Evolutionary conservation across 2,329 filamentous ascomycete genomes (phyloP).

Genomic region (Neopestalotiopsis sp.): DNA sequence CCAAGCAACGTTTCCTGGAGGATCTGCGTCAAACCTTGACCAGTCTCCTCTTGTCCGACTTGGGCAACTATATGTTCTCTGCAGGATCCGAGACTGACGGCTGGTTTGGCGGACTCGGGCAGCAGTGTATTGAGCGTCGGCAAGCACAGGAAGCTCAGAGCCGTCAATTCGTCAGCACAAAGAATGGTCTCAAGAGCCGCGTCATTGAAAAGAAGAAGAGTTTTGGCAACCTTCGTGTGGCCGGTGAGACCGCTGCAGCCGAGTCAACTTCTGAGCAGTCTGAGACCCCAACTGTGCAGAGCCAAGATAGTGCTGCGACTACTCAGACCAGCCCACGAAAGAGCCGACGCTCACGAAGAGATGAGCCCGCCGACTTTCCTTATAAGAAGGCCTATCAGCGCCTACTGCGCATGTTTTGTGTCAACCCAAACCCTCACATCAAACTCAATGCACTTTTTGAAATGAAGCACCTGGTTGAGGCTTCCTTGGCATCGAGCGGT

Average conservation of each 20-base stretch:
- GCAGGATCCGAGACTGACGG: slow-evolving; percentile 89
- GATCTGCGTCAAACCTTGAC: slow-evolving; percentile 81
- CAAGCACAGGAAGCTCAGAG: slow-evolving; percentile 58
- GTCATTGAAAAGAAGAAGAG: slow-evolving; percentile 71
- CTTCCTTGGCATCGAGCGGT: slow-evolving; percentile 69
- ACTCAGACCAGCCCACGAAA: slow-evolving; percentile 44
- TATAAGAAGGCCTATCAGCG: slow-evolving; percentile 81
- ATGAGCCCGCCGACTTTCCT: slow-evolving; percentile 65
- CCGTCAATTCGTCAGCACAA: slow-evolving; percentile 41
- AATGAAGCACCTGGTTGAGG: slow-evolving; percentile 80
- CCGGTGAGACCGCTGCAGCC: slow-evolving; percentile 42
- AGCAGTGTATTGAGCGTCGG: slow-evolving; percentile 68
- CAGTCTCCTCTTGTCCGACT: slow-evolving; percentile 84
- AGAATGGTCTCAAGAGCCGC: slow-evolving; percentile 52
- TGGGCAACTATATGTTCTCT: slow-evolving; percentile 85
- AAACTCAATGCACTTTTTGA: slow-evolving; percentile 87
- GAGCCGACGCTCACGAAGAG: slow-evolving; percentile 35
- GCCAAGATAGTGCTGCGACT: slow-evolving; percentile 46
- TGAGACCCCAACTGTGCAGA: slow-evolving; percentile 41
- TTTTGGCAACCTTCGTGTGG: slow-evolving; percentile 66
- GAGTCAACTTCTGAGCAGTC: slow-evolving; percentile 44
- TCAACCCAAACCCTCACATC: slow-evolving; percentile 83
- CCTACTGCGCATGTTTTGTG: slow-evolving; percentile 83
- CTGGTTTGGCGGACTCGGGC: slow-evolving; percentile 77
- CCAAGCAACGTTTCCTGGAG: slow-evolving; percentile 78